phyloP scores from a whole-genome alignment of 331 rosid species.

The Malus hybrid region DNA sequence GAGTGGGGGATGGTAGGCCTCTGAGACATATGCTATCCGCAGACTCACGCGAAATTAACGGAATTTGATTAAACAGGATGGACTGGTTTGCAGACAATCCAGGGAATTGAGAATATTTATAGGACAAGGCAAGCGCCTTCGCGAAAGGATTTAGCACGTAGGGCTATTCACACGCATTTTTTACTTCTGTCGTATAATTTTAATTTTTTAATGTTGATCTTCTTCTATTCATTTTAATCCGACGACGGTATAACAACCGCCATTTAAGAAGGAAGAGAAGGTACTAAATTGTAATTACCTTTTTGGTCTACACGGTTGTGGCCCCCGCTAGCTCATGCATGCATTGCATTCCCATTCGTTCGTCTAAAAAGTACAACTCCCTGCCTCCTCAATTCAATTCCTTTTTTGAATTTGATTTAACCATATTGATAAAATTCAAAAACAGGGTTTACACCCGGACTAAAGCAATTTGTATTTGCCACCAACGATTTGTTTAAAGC shows the following conservation, averaged over 20 bases:
- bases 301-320: background rate
- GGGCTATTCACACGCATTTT: too few species aligned
- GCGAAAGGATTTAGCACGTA: too few species aligned
- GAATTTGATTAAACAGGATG: background rate
- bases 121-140: background rate
- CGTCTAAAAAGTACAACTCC: background rate
- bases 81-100: background rate
- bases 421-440: too few species aligned
- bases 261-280: background rate
- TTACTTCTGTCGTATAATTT: too few species aligned
- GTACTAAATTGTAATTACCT: background rate
- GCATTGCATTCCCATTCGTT: background rate
- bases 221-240: too few species aligned
- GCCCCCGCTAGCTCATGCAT: background rate
- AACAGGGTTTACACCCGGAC: too few species aligned
- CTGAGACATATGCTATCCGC: conserved; percentile 69
- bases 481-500: too few species aligned
- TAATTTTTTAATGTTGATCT: too few species aligned
- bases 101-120: conserved; percentile 28
- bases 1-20: conserved; percentile 68
- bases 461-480: too few species aligned
- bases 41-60: background rate
- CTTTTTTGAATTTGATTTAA: too few species aligned
- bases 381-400: background rate
- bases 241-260: background rate